Base-by-base conservation (phyloP, 2,329 filamentous ascomycete species). In the Ambrosiella xylebori region DNA sequence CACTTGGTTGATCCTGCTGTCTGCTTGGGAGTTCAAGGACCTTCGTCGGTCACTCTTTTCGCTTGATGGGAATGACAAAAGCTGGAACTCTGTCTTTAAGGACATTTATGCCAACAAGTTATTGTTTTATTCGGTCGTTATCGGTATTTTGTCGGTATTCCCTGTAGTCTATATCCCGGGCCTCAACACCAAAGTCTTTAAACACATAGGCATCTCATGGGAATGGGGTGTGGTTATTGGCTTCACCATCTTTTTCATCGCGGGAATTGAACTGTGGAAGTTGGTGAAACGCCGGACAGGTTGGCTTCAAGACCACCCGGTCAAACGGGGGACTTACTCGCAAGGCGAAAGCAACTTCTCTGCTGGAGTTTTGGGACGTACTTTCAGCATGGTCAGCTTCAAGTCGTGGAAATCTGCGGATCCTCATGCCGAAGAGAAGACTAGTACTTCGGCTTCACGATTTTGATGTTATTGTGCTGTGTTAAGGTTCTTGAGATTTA, bases 21-120 rank as follows among this genome's bases (percentile, higher is more conserved):
- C 84, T 1, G 85, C 85, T 1, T 89, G 85, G 85, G 84, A 88
- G 70, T 85, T 87, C 71, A 83, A 87, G 70, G 79, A 83, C 65
- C 77, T 86, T 65, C 79, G 82, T 5, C 80, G 83, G 12, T 85
- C 81, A 50, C 76, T 88, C 70, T 87, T 88, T 74, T 75, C 76
- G 49, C 78, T 88, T 65, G 73, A 81, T 64, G 75, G 78, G 1
- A 71, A 76, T 35, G 71, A 74, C 66, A 66, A 69, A 45, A 76
- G 73, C 62, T 67, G 65, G 44, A 76, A 80, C 66, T 73, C 77
- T 36, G 66, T 82, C 53, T 78, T 79, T 69, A 71, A 74, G 65
- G 83, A 86, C 62, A 67, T 88, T 6, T 86, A 81, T 71, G 71
- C 75, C 62, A 89, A 89, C 72, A 73, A 75, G 61, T 86, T 88